Evolutionary conservation across 176 grass and related monocot genomes (phyloP).

Genomic region (Saccharum spontaneum): DNA sequence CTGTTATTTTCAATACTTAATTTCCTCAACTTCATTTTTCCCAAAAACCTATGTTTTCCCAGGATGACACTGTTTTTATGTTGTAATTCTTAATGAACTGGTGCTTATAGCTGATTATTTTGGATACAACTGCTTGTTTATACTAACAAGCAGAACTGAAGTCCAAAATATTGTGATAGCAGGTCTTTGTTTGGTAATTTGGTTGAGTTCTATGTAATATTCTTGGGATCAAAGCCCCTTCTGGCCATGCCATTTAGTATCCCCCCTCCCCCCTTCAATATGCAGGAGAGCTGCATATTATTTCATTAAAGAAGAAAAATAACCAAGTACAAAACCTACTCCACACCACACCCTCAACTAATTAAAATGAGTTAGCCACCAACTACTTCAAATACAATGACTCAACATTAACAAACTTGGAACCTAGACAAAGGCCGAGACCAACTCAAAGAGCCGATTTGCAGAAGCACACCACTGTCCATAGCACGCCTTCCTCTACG

Average conservation of each 20-base stretch:
- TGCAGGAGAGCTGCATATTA: neutral
- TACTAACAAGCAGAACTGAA: neutral
- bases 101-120: neutral
- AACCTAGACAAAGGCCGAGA: neutral
- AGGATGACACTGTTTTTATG: neutral
- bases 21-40: neutral
- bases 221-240: neutral
- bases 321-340: neutral
- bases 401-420: neutral
- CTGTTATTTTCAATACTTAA: neutral
- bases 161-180: neutral
- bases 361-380: neutral
- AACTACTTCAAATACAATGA: neutral
- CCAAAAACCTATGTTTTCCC: neutral
- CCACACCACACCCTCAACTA: neutral
- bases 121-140: neutral
- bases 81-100: neutral
- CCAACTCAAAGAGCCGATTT: neutral
- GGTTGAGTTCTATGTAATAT: neutral
- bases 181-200: neutral
- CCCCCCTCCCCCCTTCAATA: neutral
- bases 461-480: neutral
- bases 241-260: neutral
- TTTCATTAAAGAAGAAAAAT: neutral
- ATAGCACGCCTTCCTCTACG: neutral